Conservation (phyloP, 202 grass and related monocot species). For the Miscanthus sacchariflorus region DNA sequence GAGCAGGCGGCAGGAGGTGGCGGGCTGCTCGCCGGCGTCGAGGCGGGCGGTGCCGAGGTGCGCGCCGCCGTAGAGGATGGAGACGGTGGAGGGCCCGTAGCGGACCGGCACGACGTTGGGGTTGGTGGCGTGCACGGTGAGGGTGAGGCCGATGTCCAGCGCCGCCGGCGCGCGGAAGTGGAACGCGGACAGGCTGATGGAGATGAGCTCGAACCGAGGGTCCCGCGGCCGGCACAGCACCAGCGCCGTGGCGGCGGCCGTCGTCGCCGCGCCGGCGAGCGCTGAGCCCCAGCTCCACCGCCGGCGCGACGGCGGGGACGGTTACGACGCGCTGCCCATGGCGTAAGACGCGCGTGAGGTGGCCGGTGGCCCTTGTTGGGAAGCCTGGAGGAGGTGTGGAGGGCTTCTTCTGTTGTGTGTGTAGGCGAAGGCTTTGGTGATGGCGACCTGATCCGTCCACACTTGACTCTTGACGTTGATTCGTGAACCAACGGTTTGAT, state of each 20-base stretch:
- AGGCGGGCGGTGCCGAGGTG: slow-evolving; percentile 72
- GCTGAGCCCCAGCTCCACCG: slow-evolving; percentile 76
- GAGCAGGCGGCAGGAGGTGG: slow-evolving; percentile 81
- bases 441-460: neutral
- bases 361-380: neutral
- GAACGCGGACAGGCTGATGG: slow-evolving; percentile 75
- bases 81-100: slow-evolving; percentile 66
- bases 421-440: neutral
- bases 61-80: slow-evolving; percentile 75
- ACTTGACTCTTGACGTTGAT: neutral
- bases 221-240: slow-evolving; percentile 61
- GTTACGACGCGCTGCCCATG: slow-evolving; percentile 41
- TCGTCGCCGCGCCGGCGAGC: slow-evolving; percentile 63
- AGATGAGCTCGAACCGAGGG: slow-evolving; percentile 83
- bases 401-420: neutral
- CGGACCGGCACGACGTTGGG: slow-evolving; percentile 76
- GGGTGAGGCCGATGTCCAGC: slow-evolving; percentile 79
- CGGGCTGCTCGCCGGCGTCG: slow-evolving; percentile 66
- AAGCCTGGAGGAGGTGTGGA: neutral
- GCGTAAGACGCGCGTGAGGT: neutral
- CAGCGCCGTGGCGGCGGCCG: slow-evolving; percentile 50
- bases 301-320: slow-evolving; percentile 26
- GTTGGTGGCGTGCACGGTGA: slow-evolving; percentile 88
- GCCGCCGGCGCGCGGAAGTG: slow-evolving; percentile 66
- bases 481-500: neutral